Conservation (phyloP, 768 basidiomycete genomes). For the Suillus spraguei region DNA sequence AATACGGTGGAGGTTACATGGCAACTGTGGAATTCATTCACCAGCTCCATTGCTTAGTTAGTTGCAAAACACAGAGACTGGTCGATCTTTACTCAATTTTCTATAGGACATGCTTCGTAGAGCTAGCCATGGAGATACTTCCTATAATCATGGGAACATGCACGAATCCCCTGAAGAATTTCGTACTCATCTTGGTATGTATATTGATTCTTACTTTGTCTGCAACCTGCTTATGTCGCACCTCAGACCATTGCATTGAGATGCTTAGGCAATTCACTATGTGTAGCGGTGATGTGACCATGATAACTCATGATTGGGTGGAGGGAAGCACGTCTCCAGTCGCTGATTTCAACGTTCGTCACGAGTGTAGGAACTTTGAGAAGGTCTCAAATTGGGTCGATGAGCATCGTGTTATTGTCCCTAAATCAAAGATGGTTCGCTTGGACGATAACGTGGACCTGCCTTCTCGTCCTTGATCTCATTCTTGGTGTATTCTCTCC, state of each 20-base stretch:
- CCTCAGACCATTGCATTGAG: slow-evolving; percentile 16
- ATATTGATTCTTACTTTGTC: not conserved
- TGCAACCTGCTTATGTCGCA: not conserved
- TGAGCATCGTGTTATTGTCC: not conserved
- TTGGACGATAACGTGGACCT: not conserved
- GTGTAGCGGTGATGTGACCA: slow-evolving; percentile 14
- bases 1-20: slow-evolving; percentile 20
- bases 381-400: slow-evolving; percentile 1
- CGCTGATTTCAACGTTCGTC: not conserved
- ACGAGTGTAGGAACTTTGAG: slow-evolving; percentile 5
- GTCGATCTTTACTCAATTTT: not conserved
- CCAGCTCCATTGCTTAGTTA: slow-evolving; percentile 17
- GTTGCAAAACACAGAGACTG: not conserved
- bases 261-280: slow-evolving; percentile 14
- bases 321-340: not conserved
- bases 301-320: slow-evolving; percentile 17
- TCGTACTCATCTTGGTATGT: slow-evolving; percentile 10
- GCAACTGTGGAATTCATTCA: slow-evolving; percentile 15
- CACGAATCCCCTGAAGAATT: slow-evolving; percentile 2
- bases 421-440: not conserved
- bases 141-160: slow-evolving; percentile 1
- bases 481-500: not conserved
- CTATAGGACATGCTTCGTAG: slow-evolving; percentile 15
- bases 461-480: not conserved
- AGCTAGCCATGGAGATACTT: slow-evolving; percentile 10